phyloP scores from a whole-genome alignment of 2,329 filamentous ascomycete species.

The Neofusicoccum laricinum region DNA sequence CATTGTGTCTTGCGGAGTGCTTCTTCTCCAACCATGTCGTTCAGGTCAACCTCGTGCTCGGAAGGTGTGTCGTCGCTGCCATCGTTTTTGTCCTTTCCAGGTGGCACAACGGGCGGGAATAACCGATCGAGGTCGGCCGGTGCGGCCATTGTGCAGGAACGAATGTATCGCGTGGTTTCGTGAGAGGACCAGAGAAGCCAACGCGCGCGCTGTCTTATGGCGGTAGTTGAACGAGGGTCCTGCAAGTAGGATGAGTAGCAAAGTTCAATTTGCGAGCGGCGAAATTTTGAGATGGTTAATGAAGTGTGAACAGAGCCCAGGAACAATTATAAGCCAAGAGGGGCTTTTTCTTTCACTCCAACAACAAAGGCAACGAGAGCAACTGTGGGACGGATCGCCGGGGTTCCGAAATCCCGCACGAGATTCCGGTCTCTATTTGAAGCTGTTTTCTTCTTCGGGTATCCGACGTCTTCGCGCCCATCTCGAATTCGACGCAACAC shows the following conservation, averaged over 20 bases:
- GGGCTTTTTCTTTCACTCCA: slow-evolving; percentile 3
- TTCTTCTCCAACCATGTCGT: slow-evolving; percentile 18
- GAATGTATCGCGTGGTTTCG: neutral
- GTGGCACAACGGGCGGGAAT: neutral
- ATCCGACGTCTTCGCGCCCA: neutral
- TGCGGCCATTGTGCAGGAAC: neutral
- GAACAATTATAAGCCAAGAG: slow-evolving; percentile 12
- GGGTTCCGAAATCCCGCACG: neutral
- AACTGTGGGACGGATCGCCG: neutral
- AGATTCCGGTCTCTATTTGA: neutral
- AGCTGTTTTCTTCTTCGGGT: neutral
- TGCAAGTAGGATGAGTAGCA: neutral
- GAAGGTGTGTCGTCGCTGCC: neutral
- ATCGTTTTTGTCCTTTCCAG: neutral
- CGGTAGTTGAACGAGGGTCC: neutral
- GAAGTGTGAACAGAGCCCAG: neutral
- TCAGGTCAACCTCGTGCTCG: neutral
- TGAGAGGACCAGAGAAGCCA: neutral
- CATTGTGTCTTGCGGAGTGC: slow-evolving; percentile 35
- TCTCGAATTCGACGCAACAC: neutral
- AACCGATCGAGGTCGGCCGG: neutral
- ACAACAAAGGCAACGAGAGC: slow-evolving; percentile 7
- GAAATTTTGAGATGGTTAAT: neutral
- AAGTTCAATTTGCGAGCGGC: neutral
- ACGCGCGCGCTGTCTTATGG: neutral